Evolutionary conservation across 179 eudicot species (phyloP).

Genomic region (Silene noctiflora): DNA sequence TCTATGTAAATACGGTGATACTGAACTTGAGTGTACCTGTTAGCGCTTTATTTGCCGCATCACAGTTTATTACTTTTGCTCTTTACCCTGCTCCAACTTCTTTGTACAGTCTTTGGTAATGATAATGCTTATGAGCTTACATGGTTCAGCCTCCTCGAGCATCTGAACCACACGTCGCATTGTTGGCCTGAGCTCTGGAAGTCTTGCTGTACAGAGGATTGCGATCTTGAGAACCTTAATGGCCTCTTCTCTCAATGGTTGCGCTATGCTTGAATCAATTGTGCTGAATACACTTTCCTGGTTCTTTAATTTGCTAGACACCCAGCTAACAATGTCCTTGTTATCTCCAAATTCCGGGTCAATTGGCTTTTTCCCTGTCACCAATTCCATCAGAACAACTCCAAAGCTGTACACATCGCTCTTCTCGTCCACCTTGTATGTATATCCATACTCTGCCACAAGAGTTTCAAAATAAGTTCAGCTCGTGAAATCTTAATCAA

Average conservation of each 20-base stretch:
- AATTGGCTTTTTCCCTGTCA: constrained; percentile 81
- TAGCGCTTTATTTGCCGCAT: too few species aligned
- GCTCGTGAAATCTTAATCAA: neutral
- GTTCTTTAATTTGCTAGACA: constrained; percentile 56
- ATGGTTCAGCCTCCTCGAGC: constrained; percentile 91
- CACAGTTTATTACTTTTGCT: neutral
- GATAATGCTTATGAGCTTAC: constrained; percentile 36
- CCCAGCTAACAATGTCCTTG: constrained; percentile 77
- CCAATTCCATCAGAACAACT: constrained; percentile 85
- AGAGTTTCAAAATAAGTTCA: neutral
- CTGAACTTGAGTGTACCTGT: too few species aligned
- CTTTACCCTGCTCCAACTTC: constrained; percentile 32
- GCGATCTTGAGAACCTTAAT: constrained; percentile 70
- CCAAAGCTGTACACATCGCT: constrained; percentile 94
- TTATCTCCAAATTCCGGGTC: constrained; percentile 74
- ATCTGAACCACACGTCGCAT: constrained; percentile 84
- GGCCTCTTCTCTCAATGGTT: constrained; percentile 50
- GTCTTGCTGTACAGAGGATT: constrained; percentile 60
- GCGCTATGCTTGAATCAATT: constrained; percentile 50
- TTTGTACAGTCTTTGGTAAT: constrained; percentile 39
- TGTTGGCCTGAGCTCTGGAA: constrained; percentile 66
- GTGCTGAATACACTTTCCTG: constrained; percentile 54
- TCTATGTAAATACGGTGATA: too few species aligned
- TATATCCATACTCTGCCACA: constrained; percentile 74
- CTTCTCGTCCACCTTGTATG: constrained; percentile 80